Evolutionary conservation across 495 filamentous ascomycete genomes (phyloP).

Genomic region (Penicillium soppii): DNA sequence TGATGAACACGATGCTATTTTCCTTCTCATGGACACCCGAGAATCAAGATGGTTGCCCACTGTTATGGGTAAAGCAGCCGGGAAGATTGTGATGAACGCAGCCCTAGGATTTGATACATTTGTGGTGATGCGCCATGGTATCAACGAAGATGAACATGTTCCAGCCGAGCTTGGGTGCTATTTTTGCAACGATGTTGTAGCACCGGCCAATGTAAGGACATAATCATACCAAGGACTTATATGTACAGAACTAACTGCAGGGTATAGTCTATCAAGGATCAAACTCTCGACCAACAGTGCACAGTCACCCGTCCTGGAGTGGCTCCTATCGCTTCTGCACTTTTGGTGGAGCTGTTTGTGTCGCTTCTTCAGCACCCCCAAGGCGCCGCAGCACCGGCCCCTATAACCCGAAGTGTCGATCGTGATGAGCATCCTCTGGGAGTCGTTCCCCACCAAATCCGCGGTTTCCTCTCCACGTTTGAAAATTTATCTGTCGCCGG

Average conservation of each 20-base stretch:
- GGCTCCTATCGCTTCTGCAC: slow-evolving; percentile 85
- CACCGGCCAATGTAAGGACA: slow-evolving; percentile 81
- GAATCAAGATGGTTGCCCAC: slow-evolving; percentile 97
- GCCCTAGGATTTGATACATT: slow-evolving; percentile 95
- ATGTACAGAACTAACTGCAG: slow-evolving; percentile 39
- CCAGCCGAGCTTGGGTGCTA: slow-evolving; percentile 80
- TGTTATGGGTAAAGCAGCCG: slow-evolving; percentile 88
- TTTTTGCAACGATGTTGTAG: slow-evolving; percentile 97
- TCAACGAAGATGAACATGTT: slow-evolving; percentile 38
- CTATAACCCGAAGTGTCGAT: slow-evolving; percentile 51
- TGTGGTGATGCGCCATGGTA: slow-evolving; percentile 94
- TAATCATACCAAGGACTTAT: neutral
- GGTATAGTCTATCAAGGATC: slow-evolving; percentile 81
- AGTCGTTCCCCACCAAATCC: slow-evolving; percentile 86
- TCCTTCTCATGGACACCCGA: slow-evolving; percentile 93
- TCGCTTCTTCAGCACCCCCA: slow-evolving; percentile 84
- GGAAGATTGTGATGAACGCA: slow-evolving; percentile 95
- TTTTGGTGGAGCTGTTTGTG: slow-evolving; percentile 87
- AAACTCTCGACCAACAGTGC: slow-evolving; percentile 96
- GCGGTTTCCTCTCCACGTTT: slow-evolving; percentile 85
- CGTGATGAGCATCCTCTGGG: slow-evolving; percentile 77
- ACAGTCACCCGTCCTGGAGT: slow-evolving; percentile 94
- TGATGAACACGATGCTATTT: slow-evolving; percentile 86
- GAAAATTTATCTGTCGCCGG: slow-evolving; percentile 81
- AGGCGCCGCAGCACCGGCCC: slow-evolving; percentile 58